Evolutionary conservation across 2,329 filamentous ascomycete species (phyloP).

Genomic region (Cladosporium sp.): DNA sequence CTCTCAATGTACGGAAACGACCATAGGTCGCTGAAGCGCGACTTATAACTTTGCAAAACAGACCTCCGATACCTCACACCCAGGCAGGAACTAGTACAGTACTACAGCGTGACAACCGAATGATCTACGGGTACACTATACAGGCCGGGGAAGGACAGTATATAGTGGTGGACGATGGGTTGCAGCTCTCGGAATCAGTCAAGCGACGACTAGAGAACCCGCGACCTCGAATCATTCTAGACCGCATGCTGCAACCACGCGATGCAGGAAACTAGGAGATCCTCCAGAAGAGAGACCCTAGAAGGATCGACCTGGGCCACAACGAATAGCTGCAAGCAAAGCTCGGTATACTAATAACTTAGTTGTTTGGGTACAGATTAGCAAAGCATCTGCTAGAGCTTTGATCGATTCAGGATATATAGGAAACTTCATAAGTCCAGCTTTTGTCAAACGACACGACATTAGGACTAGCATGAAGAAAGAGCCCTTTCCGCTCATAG

Average conservation of each 20-base stretch:
- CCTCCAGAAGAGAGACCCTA: neutral
- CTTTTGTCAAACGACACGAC: neutral
- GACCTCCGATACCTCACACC: no score
- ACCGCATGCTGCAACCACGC: neutral
- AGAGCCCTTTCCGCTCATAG: neutral
- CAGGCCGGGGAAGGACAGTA: no score
- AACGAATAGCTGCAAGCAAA: neutral
- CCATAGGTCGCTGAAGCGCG: no score
- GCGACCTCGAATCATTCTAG: no score
- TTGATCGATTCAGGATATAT: neutral
- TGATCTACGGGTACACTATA: no score
- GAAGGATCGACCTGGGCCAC: neutral
- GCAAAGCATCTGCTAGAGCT: neutral
- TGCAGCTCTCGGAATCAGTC: no score
- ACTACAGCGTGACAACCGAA: neutral
- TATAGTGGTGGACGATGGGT: no score
- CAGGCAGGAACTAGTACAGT: no score
- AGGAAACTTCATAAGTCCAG: neutral
- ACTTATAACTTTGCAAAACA: no score
- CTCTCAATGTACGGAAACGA: no score
- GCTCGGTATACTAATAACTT: neutral
- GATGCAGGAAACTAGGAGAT: neutral
- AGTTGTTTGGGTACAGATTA: neutral
- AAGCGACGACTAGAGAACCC: no score
- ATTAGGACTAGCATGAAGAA: neutral